phyloP scores from a whole-genome alignment of 352 stramenopile species.

The Phytophthora tubulina region DNA sequence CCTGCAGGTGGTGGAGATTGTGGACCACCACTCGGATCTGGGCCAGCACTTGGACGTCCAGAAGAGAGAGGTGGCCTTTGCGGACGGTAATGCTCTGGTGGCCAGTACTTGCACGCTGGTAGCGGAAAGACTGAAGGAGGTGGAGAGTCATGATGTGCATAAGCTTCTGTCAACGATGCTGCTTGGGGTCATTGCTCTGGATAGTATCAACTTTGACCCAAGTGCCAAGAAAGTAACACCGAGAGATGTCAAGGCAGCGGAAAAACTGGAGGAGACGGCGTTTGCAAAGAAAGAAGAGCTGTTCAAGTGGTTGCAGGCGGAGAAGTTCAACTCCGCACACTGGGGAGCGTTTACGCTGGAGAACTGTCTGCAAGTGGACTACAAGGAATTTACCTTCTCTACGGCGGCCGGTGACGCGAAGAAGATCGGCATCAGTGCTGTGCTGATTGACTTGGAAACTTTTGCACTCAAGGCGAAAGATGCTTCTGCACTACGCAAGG shows the following conservation, averaged over 20 bases:
- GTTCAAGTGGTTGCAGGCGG: constrained; percentile 73
- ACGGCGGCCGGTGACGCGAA: not conserved
- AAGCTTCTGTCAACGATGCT: constrained; percentile 75
- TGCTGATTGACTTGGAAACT: constrained; percentile 63
- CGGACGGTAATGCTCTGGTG: constrained; percentile 70
- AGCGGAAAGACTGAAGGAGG: constrained; percentile 60
- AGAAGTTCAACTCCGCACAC: constrained; percentile 74
- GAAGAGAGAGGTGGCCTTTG: constrained; percentile 77
- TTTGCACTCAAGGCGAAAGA: constrained; percentile 62
- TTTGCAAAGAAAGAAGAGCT: constrained; percentile 57
- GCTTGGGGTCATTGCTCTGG: constrained; percentile 80
- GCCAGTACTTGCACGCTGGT: constrained; percentile 84
- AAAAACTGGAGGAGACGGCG: constrained; percentile 52
- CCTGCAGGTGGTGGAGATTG: constrained; percentile 69
- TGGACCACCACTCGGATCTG: constrained; percentile 84
- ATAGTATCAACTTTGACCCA: constrained; percentile 83
- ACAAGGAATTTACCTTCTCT: constrained; percentile 75
- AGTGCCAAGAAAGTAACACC: constrained; percentile 82
- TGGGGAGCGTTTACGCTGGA: constrained; percentile 70
- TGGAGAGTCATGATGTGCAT: constrained; percentile 25
- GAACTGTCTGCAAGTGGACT: constrained; percentile 82
- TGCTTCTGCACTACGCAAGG: constrained; percentile 34
- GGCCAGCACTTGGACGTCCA: constrained; percentile 51
- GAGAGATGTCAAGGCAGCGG: constrained; percentile 55
- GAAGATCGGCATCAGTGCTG: constrained; percentile 66